Base-by-base conservation (phyloP, 495 filamentous ascomycete genomes). In the Penicillium pancosmium region DNA sequence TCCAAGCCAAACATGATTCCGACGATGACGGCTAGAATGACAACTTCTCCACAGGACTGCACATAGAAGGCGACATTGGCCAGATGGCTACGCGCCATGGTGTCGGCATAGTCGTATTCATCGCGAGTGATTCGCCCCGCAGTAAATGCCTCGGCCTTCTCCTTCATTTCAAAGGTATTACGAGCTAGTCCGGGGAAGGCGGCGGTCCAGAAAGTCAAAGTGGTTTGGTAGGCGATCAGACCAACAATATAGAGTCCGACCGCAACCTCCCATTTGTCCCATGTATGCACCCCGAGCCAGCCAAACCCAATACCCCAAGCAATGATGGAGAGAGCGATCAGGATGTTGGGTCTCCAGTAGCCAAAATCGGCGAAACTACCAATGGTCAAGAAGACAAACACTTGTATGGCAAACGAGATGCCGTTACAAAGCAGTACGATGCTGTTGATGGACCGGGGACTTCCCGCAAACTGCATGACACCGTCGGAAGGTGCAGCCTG, bases 131-230 rank as follows among this genome's bases (percentile, higher is more conserved):
- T 84, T 3, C 54, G 64, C 4, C 86, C 84, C 5, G 75, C 68
- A 15, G 67, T 69, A 52, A 79, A 85, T n/a, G 76, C 69, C 35
- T 81, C 74, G 13, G 84, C 80, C 53, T 81, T 84, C 8, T 72
- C 70, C 36, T 83, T 79, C 64, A 88, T 69, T 36, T 80, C 73
- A 7, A 65, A 34, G 0, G 85, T 84, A 55, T 88, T 87, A 15
- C 86, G 69, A 8, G 84, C 85, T 11, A 88, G 73, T 0, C 81
- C 77, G 16, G 85, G 86, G 59, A 88, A 88, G 1, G 85, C 83
- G 0, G 85, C 84, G 2, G 85, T 86, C 85, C 84, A 88, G 68
- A 87, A 88, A 11, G 85, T 87, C 52, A 88, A 72, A 2, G 82
- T 84, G 0, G 84, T 86, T 69, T 88, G 85, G 63, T 87, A 87